Percentiles rank a stretch among this genome's conserved stretches.
These are phyloP conservation scores for Cardamine resedifolia DNA, from an alignment of 345 rosid genomes.

Conservation along the genomic window DNA sequence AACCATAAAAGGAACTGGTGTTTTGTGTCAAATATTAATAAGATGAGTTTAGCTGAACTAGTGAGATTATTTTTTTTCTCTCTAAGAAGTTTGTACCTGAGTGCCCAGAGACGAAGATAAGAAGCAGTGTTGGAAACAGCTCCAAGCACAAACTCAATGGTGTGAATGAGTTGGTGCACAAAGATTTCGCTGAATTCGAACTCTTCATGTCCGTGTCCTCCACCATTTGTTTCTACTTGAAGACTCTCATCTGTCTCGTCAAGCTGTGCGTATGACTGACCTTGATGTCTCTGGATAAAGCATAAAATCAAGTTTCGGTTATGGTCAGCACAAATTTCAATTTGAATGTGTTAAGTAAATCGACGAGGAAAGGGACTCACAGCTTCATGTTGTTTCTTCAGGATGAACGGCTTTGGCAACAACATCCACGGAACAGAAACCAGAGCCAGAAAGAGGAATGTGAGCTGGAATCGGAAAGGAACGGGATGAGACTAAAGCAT, in stretches of 20 bases:
- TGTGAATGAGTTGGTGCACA: conserved; percentile 94
- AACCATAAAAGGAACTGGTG: neutral
- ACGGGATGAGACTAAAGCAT: conserved; percentile 2
- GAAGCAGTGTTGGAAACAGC: conserved; percentile 99
- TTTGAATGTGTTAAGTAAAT: neutral
- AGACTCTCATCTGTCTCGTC: conserved; percentile 72
- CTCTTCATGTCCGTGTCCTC: conserved; percentile 78
- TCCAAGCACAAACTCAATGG: conserved; percentile 97
- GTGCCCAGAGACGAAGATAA: conserved; percentile 93
- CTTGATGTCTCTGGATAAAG: conserved; percentile 77
- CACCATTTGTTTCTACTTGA: conserved; percentile 56
- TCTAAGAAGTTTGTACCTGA: conserved; percentile 55
- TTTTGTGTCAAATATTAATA: too few species aligned
- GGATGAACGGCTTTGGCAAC: conserved; percentile 87
- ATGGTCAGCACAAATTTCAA: neutral
- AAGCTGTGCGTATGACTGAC: conserved; percentile 63
- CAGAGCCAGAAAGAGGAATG: conserved; percentile 72
- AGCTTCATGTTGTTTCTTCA: conserved; percentile 80
- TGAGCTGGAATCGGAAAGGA: conserved; percentile 50
- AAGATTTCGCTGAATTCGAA: conserved; percentile 96
- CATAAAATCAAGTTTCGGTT: neutral
- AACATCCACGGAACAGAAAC: conserved; percentile 98
- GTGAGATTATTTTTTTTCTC: too few species aligned
- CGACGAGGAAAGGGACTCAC: conserved; percentile 40
- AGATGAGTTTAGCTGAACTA: neutral